A percentile compares a stretch with the other conserved stretches of the same genome.
Conservation (phyloP, 139 green algal genomes). For the Penium margaritaceum region DNA sequence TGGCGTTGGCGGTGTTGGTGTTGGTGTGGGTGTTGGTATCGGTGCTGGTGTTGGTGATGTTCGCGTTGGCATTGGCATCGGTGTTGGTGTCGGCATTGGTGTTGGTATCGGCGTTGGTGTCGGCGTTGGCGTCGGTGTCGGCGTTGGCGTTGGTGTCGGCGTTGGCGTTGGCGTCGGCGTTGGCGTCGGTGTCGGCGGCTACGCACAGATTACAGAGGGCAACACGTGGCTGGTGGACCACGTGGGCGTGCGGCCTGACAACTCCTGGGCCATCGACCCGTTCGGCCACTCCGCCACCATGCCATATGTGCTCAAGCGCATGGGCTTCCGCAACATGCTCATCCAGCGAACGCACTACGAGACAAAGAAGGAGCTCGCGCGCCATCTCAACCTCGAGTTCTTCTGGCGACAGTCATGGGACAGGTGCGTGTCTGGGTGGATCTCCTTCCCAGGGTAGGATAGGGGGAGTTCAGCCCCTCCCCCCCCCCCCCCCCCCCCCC, state of each 20-base stretch:
- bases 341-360: conserved; percentile 46
- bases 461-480: too few relatives aligned
- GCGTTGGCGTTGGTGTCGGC: not conserved
- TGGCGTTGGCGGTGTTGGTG: too few relatives aligned
- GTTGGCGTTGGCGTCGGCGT: not conserved
- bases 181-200: not conserved
- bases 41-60: too few relatives aligned
- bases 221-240: conserved; percentile 37
- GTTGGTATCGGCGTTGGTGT: not conserved
- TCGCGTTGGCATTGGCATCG: too few relatives aligned
- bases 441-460: too few relatives aligned
- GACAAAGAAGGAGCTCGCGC: conserved; percentile 38
- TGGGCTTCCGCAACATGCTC: conserved; percentile 34
- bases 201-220: conserved; percentile 36
- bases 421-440: too few relatives aligned
- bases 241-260: conserved; percentile 22
- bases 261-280: conserved; percentile 31
- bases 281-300: conserved; percentile 32
- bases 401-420: conserved; percentile 44
- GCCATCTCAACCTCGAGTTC: conserved; percentile 25
- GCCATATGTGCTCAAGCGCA: conserved; percentile 15
- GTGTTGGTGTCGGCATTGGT: too few relatives aligned
- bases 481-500: not conserved
- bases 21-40: too few relatives aligned
- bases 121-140: not conserved